Conservation (phyloP, 495 filamentous ascomycete species). For the Viridothelium virens region DNA sequence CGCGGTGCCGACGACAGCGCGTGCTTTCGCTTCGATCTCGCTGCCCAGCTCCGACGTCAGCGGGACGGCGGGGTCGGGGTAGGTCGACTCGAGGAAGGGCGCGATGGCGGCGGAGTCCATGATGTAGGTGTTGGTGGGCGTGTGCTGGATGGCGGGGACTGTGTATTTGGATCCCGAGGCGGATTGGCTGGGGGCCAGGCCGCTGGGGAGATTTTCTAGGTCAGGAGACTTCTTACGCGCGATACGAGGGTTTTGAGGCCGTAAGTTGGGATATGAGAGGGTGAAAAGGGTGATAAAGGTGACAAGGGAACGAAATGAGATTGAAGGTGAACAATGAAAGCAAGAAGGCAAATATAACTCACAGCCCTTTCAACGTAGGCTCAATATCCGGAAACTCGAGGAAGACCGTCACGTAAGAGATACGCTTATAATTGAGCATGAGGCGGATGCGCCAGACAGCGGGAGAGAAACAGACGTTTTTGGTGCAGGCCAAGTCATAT, state of each 20-base stretch:
- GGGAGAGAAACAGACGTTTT: constrained; percentile 39
- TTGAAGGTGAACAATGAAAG: constrained; percentile 18
- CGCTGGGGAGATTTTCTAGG: constrained; percentile 23
- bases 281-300: background rate
- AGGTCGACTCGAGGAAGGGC: constrained; percentile 38
- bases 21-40: constrained; percentile 33
- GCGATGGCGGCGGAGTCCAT: constrained; percentile 39
- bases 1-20: constrained; percentile 27
- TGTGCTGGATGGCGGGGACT: constrained; percentile 39
- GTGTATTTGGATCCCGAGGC: constrained; percentile 35
- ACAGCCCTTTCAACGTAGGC: constrained; percentile 38
- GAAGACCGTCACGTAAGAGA: constrained; percentile 37
- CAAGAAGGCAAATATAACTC: constrained; percentile 25
- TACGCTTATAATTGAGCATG: constrained; percentile 40
- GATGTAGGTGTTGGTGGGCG: constrained; percentile 37
- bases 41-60: constrained; percentile 35
- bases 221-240: constrained; percentile 22
- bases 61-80: constrained; percentile 33
- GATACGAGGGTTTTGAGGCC: constrained; percentile 21
- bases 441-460: constrained; percentile 40
- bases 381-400: constrained; percentile 42
- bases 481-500: constrained; percentile 39
- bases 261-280: constrained; percentile 19
- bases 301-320: constrained; percentile 6
- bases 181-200: constrained; percentile 26